These are phyloP conservation scores for Cucurbita maxima DNA, from an alignment of 306 rosid species.

Conservation along the genomic window DNA sequence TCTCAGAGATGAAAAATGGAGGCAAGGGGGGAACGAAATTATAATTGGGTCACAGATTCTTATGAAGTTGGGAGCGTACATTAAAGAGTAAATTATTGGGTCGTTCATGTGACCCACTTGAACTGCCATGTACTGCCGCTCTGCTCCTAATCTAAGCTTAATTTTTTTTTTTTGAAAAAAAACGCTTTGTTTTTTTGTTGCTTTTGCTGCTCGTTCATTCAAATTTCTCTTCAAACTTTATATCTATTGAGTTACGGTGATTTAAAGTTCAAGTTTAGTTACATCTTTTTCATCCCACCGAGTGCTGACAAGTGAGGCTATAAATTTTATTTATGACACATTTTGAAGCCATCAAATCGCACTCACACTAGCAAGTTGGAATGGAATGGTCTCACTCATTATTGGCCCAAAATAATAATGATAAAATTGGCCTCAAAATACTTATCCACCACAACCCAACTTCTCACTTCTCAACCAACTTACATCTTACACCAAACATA, in stretches of 20 bases:
- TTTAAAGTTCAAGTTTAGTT: too few species aligned
- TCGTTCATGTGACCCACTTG: constrained; percentile 14
- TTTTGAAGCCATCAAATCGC: not conserved
- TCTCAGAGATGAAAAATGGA: constrained; percentile 2
- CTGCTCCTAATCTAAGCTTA: not conserved
- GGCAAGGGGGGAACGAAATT: not conserved
- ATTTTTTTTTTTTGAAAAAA: not conserved
- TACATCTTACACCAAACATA: not conserved
- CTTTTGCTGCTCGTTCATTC: not conserved
- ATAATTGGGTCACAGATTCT: not conserved
- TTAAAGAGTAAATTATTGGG: constrained; percentile 12
- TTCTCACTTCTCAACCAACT: not conserved
- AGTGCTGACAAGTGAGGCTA: not conserved
- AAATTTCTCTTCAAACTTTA: not conserved
- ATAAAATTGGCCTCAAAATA: not conserved
- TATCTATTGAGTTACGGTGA: too few species aligned
- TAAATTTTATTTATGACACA: not conserved
- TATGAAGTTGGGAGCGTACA: not conserved
- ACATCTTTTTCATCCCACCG: too few species aligned
- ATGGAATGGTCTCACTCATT: not conserved
- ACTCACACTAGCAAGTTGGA: not conserved
- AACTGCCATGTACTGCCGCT: constrained; percentile 1
- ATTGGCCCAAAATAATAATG: not conserved
- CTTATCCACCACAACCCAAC: not conserved
- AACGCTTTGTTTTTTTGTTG: not conserved